phyloP scores from a whole-genome alignment of 2,329 filamentous ascomycete species.

The Paecilomyces niveus region DNA sequence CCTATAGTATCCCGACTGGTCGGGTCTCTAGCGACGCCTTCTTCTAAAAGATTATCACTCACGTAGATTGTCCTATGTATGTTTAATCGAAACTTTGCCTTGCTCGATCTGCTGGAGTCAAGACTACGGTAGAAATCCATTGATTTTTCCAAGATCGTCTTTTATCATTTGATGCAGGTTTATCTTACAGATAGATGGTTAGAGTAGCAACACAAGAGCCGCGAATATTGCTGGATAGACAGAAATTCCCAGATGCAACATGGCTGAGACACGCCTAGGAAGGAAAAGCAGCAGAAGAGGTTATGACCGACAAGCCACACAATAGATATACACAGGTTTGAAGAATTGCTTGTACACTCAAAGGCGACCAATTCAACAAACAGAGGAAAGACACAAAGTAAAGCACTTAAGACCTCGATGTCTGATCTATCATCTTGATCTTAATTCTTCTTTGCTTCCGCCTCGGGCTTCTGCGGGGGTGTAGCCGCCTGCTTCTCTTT shows the following conservation, averaged over 20 bases:
- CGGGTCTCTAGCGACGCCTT: neutral
- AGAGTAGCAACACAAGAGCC: neutral
- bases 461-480: constrained; percentile 18
- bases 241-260: neutral
- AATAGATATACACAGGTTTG: neutral
- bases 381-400: neutral
- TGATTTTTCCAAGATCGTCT: neutral
- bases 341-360: neutral
- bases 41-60: neutral
- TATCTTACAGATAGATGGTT: neutral
- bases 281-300: neutral
- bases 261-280: neutral
- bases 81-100: neutral
- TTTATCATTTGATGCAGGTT: neutral
- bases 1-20: neutral
- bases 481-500: constrained; percentile 29
- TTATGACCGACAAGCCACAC: neutral
- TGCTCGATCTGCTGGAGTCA: neutral
- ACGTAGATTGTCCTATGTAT: neutral
- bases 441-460: constrained; percentile 9
- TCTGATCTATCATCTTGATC: neutral
- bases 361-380: neutral
- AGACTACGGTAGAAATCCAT: neutral
- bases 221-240: neutral
- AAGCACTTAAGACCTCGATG: neutral